These are phyloP conservation scores for Yarrowia osloensis DNA, from an alignment of 805 yeast species.

Conservation along the genomic window DNA sequence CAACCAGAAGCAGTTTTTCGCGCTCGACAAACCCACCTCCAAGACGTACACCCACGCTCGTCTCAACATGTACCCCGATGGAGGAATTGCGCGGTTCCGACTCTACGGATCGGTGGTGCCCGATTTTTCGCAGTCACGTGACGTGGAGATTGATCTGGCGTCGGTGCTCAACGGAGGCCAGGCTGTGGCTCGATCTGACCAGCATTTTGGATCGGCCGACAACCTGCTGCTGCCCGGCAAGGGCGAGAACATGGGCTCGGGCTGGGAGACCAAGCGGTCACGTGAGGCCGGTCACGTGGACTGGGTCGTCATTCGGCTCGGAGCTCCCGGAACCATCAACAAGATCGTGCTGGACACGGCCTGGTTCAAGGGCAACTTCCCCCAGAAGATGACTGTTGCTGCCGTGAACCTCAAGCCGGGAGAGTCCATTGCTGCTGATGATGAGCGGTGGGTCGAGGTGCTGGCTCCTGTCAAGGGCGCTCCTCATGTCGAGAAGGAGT, in stretches of 20 bases:
- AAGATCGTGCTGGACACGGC: conserved; percentile 84
- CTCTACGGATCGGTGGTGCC: conserved; percentile 83
- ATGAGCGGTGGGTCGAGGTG: conserved; percentile 59
- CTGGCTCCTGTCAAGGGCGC: conserved; percentile 72
- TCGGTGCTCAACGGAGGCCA: conserved; percentile 86
- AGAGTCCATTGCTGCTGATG: conserved; percentile 47
- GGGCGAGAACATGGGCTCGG: conserved; percentile 95
- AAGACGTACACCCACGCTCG: conserved; percentile 74
- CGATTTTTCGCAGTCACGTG: conserved; percentile 52
- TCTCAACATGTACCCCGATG: conserved; percentile 94
- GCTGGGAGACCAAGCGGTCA: conserved; percentile 96
- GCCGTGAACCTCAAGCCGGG: conserved; percentile 50
- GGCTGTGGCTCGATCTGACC: conserved; percentile 79
- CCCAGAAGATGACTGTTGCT: conserved; percentile 73
- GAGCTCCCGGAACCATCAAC: conserved; percentile 59
- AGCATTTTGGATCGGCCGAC: conserved; percentile 91
- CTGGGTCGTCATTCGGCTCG: conserved; percentile 86
- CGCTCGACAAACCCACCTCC: conserved; percentile 60
- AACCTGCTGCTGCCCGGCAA: conserved; percentile 90
- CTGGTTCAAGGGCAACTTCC: conserved; percentile 92
- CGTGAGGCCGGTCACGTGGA: conserved; percentile 81
- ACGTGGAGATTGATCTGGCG: conserved; percentile 69
- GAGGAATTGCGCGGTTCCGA: conserved; percentile 95
- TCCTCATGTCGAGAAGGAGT: conserved; percentile 81
- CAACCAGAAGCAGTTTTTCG: conserved; percentile 78